Evolutionary conservation across 2,329 filamentous ascomycete genomes (phyloP), one percentile per base, ranked within the genome.

Genomic region (Aspergillus aculeatinus): DNA sequence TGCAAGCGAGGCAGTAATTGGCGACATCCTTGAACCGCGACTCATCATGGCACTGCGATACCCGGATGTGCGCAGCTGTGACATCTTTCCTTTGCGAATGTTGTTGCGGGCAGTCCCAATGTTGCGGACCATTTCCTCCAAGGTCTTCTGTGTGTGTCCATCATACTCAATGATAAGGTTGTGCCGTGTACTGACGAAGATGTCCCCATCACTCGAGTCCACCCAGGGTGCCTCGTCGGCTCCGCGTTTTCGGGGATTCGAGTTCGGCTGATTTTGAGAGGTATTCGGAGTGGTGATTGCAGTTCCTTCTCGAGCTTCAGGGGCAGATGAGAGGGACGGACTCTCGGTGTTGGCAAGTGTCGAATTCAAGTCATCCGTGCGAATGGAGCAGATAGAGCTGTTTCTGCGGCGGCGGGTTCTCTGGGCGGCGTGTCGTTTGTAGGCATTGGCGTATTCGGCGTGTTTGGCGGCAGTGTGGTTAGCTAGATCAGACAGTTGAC

Each of bases 121-220:
- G 58, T 90, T 89, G 63, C 91, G 88, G 59, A 96, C 92, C 53
- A 96, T 79, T 58, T 89, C 83, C 68, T 96, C 92, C 65, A 97
- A 92, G 44, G 89, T 87, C 54, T 86, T 86, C 72, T 97, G 92
- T 3, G 96, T 88, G 63, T 91, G 88, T 66, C 89, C 91, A 72
- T 97, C 93, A 72, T 97, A 97, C 76, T 92, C 93, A n/a, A 97
- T 90, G 47, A 95, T 88, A 51, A 94, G 88, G 82, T 91, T 89
- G 59, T 83, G 88, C 65, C 89, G 85, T 3, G 87, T 87, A 57
- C 90, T 87, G 72, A 89, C 89, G 63, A 86, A 85, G n/a, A 68
- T 63, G 29, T 69, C 66, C 19, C 65, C 69, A 10, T 76, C 69
- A 7, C 59, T 65, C 2, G 74, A 75, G 11, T 70, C 66, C 33